phyloP scores from a whole-genome alignment of 805 yeast species.

The Kuraishia borneana region DNA sequence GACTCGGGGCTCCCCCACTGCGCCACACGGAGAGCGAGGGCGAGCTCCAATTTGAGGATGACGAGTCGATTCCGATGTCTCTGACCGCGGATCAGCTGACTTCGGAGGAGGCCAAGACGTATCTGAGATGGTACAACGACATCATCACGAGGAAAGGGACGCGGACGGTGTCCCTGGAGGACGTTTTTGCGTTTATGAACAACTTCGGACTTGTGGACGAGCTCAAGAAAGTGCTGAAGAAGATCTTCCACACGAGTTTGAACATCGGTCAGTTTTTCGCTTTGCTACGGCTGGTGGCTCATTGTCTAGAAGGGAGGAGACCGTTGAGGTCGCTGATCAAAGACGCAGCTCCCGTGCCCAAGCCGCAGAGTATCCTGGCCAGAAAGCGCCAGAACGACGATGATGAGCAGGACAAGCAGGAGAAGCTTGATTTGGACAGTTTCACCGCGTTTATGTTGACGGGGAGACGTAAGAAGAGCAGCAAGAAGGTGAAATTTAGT shows the following conservation, averaged over 20 bases:
- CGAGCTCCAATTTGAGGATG: slow-evolving; percentile 18
- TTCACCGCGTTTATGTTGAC: slow-evolving; percentile 78
- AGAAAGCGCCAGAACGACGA: slow-evolving; percentile 40
- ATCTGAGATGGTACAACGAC: slow-evolving; percentile 89
- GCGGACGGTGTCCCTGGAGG: slow-evolving; percentile 56
- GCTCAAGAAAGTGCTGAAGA: slow-evolving; percentile 37
- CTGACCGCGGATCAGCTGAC: slow-evolving; percentile 61
- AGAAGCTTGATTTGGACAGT: slow-evolving; percentile 67
- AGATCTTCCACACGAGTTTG: slow-evolving; percentile 45
- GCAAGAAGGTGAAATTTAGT: slow-evolving; percentile 58
- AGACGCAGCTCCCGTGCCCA: slow-evolving; percentile 55
- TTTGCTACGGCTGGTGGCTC: slow-evolving; percentile 67
- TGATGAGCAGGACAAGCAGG: slow-evolving; percentile 8
- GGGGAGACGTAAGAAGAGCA: slow-evolving; percentile 48
- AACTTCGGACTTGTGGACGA: slow-evolving; percentile 58
- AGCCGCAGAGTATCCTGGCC: slow-evolving; percentile 69
- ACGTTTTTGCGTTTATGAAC: slow-evolving; percentile 66
- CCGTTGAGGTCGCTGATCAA: slow-evolving; percentile 45
- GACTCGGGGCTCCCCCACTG: neutral
- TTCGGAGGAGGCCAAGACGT: slow-evolving; percentile 69
- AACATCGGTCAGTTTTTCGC: slow-evolving; percentile 92
- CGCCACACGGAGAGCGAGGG: slow-evolving; percentile 12
- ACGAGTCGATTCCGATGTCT: slow-evolving; percentile 44
- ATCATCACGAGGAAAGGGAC: slow-evolving; percentile 62
- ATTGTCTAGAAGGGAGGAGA: slow-evolving; percentile 36